phyloP scores from a whole-genome alignment of 2,329 filamentous ascomycete genomes.

The Arthroderma sp. region DNA sequence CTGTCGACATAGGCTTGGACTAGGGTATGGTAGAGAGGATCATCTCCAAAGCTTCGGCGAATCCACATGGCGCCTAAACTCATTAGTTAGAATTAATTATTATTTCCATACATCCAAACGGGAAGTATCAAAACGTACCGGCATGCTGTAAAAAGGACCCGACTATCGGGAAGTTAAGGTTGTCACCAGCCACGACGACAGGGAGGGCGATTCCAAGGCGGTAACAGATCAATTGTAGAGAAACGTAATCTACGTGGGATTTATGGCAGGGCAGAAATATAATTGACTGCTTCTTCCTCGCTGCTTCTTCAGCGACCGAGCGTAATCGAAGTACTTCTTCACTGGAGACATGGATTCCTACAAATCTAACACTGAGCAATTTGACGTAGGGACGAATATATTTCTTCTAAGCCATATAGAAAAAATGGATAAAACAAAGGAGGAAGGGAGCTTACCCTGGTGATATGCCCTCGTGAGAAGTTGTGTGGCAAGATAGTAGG shows the following conservation, averaged over 20 bases:
- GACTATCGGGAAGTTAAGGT: conserved; percentile 84
- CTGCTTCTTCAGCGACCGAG: conserved; percentile 68
- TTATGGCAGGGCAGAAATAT: conserved; percentile 91
- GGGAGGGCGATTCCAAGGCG: conserved; percentile 77
- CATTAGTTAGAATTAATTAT: neutral
- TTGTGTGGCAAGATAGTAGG: conserved; percentile 82
- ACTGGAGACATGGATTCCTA: conserved; percentile 79
- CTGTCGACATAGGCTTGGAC: conserved; percentile 96
- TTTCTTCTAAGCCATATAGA: neutral
- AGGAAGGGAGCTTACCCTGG: conserved; percentile 42
- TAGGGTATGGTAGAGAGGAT: conserved; percentile 78
- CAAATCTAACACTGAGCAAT: neutral
- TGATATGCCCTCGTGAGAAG: conserved; percentile 86
- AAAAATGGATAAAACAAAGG: neutral
- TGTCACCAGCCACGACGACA: conserved; percentile 88
- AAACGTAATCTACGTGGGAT: conserved; percentile 93
- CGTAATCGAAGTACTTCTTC: conserved; percentile 78
- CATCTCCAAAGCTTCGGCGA: conserved; percentile 78
- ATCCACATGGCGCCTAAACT: conserved; percentile 77
- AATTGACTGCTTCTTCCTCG: conserved; percentile 81
- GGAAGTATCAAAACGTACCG: conserved; percentile 31
- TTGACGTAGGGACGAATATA: neutral
- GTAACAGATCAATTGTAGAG: conserved; percentile 89
- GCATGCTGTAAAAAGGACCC: conserved; percentile 86
- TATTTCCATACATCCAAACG: neutral